These are phyloP conservation scores for Nothomitra cinnamomea DNA, from an alignment of 2,329 filamentous ascomycete species.

Conservation along the genomic window DNA sequence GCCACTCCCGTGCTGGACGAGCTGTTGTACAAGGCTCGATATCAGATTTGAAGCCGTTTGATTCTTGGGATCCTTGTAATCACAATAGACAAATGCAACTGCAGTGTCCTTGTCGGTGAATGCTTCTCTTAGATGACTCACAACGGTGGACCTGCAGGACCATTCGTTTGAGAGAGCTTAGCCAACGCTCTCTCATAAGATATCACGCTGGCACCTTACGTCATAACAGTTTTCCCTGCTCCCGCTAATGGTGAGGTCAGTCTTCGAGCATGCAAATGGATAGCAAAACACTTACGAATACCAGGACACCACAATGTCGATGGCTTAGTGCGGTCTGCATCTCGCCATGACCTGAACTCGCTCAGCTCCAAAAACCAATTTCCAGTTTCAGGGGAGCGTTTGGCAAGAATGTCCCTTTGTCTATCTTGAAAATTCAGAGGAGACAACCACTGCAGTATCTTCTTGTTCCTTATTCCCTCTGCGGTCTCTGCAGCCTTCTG, in stretches of 20 bases:
- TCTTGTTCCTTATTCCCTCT: background rate
- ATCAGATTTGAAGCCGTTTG: too few species aligned
- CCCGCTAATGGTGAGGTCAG: background rate
- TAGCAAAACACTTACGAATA: background rate
- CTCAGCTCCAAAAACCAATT: background rate
- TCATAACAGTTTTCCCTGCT: background rate
- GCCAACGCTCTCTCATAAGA: background rate
- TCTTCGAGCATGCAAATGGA: background rate
- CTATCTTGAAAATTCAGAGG: background rate
- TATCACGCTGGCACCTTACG: background rate
- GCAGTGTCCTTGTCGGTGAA: background rate
- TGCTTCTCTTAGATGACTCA: background rate
- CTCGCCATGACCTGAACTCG: background rate
- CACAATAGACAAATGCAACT: too few species aligned
- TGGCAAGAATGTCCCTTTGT: background rate
- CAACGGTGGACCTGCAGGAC: background rate
- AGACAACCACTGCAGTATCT: background rate
- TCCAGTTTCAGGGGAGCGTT: slow-evolving; percentile 1
- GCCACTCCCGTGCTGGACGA: too few species aligned
- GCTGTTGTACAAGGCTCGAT: too few species aligned
- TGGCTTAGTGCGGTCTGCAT: background rate
- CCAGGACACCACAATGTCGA: slow-evolving; percentile 2
- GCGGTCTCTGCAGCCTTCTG: background rate
- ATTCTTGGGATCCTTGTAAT: too few species aligned
- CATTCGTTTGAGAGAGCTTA: background rate